Evolutionary conservation across 1,284 basidiomycete genomes (phyloP).

Genomic region (Thelephora terrestris): DNA sequence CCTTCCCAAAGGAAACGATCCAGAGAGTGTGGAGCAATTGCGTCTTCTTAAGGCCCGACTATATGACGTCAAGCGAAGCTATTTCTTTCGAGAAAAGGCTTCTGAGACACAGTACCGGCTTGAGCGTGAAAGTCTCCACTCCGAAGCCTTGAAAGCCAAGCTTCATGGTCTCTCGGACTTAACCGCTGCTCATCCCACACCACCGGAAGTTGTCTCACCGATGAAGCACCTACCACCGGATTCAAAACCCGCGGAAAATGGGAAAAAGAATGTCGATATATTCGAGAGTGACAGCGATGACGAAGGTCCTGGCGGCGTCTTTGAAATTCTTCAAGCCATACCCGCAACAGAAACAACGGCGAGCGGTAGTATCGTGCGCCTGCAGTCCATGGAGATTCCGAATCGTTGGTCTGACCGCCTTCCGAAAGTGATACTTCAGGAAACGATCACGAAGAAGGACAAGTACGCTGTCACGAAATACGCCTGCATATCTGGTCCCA

Average conservation of each 20-base stretch:
- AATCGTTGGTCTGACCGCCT: conserved; percentile 74
- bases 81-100: conserved; percentile 68
- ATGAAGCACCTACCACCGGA: neutral
- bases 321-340: conserved; percentile 71
- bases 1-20: conserved; percentile 23
- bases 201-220: neutral
- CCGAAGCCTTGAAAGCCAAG: conserved; percentile 39
- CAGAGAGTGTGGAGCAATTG: conserved; percentile 27
- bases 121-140: conserved; percentile 46
- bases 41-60: conserved; percentile 45
- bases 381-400: conserved; percentile 72
- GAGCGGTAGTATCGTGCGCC: conserved; percentile 44
- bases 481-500: conserved; percentile 48
- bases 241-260: conserved; percentile 4
- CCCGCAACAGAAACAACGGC: conserved; percentile 40
- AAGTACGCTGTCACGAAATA: conserved; percentile 70
- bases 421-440: conserved; percentile 60
- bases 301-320: conserved; percentile 54
- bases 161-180: conserved; percentile 31
- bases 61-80: conserved; percentile 48
- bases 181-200: conserved; percentile 2
- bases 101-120: conserved; percentile 50
- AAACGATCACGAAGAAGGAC: conserved; percentile 58
- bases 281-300: conserved; percentile 42
- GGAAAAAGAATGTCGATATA: conserved; percentile 28